phyloP scores from a whole-genome alignment of 768 basidiomycete genomes.

The Amanita thiersii region DNA sequence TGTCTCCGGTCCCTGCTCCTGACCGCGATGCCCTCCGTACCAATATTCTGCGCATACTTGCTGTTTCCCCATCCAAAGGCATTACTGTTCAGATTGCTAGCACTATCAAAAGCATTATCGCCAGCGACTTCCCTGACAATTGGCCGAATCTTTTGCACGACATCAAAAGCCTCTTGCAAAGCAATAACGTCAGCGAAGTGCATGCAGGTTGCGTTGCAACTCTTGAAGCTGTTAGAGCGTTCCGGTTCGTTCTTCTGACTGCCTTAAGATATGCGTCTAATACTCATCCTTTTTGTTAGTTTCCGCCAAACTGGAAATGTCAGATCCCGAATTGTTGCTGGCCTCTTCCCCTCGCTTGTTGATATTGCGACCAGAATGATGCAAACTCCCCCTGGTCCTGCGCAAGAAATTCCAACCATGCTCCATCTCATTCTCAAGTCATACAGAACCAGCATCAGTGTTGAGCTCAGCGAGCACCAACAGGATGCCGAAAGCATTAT shows the following conservation, averaged over 20 bases:
- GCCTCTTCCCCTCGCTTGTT: constrained; percentile 70
- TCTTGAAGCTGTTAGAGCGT: constrained; percentile 72
- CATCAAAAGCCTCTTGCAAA: constrained; percentile 54
- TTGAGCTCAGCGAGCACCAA: constrained; percentile 65
- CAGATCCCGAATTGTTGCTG: constrained; percentile 47
- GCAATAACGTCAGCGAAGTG: constrained; percentile 61
- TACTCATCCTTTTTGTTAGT: constrained; percentile 24
- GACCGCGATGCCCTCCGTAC: constrained; percentile 72
- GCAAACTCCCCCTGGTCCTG: constrained; percentile 48
- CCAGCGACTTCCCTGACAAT: constrained; percentile 68
- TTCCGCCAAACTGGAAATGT: constrained; percentile 61
- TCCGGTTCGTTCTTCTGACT: constrained; percentile 39
- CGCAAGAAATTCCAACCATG: constrained; percentile 74
- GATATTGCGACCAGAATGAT: constrained; percentile 67
- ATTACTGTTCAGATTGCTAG: constrained; percentile 74
- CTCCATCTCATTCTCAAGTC: constrained; percentile 83
- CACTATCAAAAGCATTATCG: constrained; percentile 64
- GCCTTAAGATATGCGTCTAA: not conserved
- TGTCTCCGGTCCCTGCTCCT: constrained; percentile 48
- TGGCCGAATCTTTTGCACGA: constrained; percentile 70
- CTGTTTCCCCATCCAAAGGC: constrained; percentile 52
- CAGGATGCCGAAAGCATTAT: constrained; percentile 69
- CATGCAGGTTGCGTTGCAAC: constrained; percentile 75
- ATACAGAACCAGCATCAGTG: constrained; percentile 77
- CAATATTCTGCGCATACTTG: constrained; percentile 61